Evolutionary conservation across 2,329 filamentous ascomycete species (phyloP).

Genomic region (Fusarium sp.): DNA sequence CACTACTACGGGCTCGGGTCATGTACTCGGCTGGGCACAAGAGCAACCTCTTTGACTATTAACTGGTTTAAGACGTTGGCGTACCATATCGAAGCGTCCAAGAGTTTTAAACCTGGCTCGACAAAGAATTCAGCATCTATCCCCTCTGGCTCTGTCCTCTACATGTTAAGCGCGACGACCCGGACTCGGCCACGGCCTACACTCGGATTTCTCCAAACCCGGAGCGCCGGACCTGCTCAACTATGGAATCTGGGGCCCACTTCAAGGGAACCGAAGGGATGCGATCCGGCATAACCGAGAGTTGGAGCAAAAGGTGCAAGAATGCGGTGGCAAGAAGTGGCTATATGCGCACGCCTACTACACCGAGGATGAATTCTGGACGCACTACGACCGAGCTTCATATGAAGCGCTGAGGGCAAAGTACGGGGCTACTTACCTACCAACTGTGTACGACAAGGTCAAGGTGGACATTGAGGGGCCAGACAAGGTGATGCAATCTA

Average conservation of each 20-base stretch:
- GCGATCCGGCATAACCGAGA: slow-evolving; percentile 68
- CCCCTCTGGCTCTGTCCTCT: slow-evolving; percentile 70
- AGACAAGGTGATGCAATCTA: slow-evolving; percentile 46
- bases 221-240: slow-evolving; percentile 63
- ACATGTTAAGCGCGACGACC: slow-evolving; percentile 55
- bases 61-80: slow-evolving; percentile 74
- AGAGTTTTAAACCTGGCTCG: slow-evolving; percentile 62
- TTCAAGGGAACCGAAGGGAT: slow-evolving; percentile 54
- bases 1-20: slow-evolving; percentile 72
- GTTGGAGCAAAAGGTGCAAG: slow-evolving; percentile 69
- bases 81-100: slow-evolving; percentile 58
- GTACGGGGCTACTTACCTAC: slow-evolving; percentile 70
- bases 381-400: slow-evolving; percentile 68
- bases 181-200: slow-evolving; percentile 59
- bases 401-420: slow-evolving; percentile 69
- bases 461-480: slow-evolving; percentile 59
- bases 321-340: slow-evolving; percentile 75
- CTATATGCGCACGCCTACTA: slow-evolving; percentile 79
- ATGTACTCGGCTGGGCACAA: slow-evolving; percentile 75
- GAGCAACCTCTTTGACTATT: slow-evolving; percentile 68
- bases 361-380: slow-evolving; percentile 76
- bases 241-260: slow-evolving; percentile 72
- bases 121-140: slow-evolving; percentile 60
- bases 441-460: slow-evolving; percentile 77
- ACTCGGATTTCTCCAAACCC: slow-evolving; percentile 58